Evolutionary conservation across 805 yeast genomes (phyloP).

Genomic region (Kazachstania africana): DNA sequence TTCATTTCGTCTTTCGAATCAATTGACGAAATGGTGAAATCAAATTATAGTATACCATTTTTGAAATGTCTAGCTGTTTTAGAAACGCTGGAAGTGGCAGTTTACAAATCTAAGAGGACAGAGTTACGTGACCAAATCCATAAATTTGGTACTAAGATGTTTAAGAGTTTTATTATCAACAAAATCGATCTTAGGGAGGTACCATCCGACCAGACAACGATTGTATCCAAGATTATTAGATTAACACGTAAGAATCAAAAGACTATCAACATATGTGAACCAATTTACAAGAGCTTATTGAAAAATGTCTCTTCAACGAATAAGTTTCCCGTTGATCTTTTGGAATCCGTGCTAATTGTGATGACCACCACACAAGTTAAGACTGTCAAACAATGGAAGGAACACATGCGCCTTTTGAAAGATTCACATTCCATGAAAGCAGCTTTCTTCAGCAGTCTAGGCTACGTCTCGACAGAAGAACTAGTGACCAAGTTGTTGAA

Average conservation of each 20-base stretch:
- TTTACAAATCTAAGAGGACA: slow-evolving; percentile 4
- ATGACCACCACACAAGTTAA: slow-evolving; percentile 28
- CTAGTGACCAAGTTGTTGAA: slow-evolving; percentile 44
- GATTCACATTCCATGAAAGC: no score
- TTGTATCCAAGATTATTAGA: slow-evolving; percentile 17
- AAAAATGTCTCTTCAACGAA: slow-evolving; percentile 45
- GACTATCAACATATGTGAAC: slow-evolving; percentile 26
- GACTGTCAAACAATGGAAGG: slow-evolving; percentile 40
- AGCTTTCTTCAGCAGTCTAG: no score
- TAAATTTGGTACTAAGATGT: slow-evolving; percentile 2
- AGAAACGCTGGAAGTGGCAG: slow-evolving; percentile 9
- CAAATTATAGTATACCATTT: no score
- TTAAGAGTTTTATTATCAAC: no score
- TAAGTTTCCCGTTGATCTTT: slow-evolving; percentile 40
- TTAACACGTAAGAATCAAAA: slow-evolving; percentile 10
- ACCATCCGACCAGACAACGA: neutral
- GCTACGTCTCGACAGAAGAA: slow-evolving; percentile 27
- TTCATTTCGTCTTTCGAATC: slow-evolving; percentile 1
- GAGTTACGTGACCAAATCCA: no score
- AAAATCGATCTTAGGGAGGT: neutral
- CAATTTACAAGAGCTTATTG: slow-evolving; percentile 35
- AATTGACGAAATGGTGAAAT: slow-evolving; percentile 10
- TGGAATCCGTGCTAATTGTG: slow-evolving; percentile 34
- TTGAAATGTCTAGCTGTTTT: slow-evolving; percentile 19
- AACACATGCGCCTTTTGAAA: no score